Percentiles rank a stretch among this genome's conserved stretches.
phyloP scores from a whole-genome alignment of 345 rosid species.

The Diplotaxis tenuifolia region DNA sequence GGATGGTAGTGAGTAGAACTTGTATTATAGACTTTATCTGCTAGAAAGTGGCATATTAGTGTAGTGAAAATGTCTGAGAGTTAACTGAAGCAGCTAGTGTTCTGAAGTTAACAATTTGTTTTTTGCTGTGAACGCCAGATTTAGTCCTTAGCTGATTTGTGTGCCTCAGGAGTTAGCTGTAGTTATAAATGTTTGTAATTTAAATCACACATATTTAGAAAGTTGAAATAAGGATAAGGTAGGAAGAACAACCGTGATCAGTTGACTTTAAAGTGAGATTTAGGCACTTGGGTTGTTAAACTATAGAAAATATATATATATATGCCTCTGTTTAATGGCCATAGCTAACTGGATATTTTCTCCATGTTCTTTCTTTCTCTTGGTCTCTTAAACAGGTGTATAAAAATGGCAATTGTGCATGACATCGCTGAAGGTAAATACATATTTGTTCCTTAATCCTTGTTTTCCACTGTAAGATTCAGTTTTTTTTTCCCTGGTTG shows the following conservation, averaged over 20 bases:
- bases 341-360: not conserved
- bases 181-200: not conserved
- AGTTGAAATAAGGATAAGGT: slow-evolving; percentile 1
- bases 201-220: not conserved
- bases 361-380: slow-evolving; percentile 18
- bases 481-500: not conserved
- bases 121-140: not conserved
- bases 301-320: not conserved
- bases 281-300: not conserved
- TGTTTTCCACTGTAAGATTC: not conserved
- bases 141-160: not conserved
- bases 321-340: not conserved
- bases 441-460: not conserved
- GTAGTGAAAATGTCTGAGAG: not conserved
- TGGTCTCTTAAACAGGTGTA: slow-evolving; percentile 60
- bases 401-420: slow-evolving; percentile 95
- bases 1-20: not conserved
- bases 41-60: not conserved
- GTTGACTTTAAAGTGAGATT: not conserved
- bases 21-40: not conserved
- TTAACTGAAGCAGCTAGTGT: not conserved
- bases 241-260: not conserved
- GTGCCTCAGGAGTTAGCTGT: not conserved
- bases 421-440: slow-evolving; percentile 91
- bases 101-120: not conserved